Evolutionary conservation across 2,329 filamentous ascomycete genomes (phyloP).

Genomic region (Botryotinia globosa): DNA sequence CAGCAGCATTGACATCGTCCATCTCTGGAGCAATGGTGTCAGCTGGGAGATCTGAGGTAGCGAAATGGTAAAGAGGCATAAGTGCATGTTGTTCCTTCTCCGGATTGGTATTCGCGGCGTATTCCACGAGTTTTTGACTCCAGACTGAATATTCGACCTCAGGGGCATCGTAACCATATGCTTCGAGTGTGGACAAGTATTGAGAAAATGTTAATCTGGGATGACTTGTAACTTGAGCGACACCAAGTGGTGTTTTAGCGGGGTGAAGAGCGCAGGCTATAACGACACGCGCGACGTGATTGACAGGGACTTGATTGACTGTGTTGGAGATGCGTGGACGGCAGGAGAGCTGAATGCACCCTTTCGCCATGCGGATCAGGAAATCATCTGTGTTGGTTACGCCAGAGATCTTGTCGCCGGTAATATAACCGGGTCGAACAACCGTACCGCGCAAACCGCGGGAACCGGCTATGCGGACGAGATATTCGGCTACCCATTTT

Average conservation of each 20-base stretch:
- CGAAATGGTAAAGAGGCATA: constrained; percentile 70
- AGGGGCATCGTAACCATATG: constrained; percentile 70
- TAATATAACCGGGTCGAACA: constrained; percentile 80
- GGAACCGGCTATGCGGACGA: constrained; percentile 74
- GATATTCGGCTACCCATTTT: constrained; percentile 73
- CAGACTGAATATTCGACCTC: constrained; percentile 67
- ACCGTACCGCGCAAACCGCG: constrained; percentile 74
- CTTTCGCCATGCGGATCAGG: constrained; percentile 80
- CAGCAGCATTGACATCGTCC: constrained; percentile 64
- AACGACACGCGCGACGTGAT: constrained; percentile 78
- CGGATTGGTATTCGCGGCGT: constrained; percentile 45
- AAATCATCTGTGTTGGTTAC: constrained; percentile 85
- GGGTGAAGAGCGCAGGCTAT: constrained; percentile 57
- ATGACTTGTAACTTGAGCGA: constrained; percentile 77
- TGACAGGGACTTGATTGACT: constrained; percentile 85
- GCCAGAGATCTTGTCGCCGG: constrained; percentile 69
- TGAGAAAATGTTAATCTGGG: constrained; percentile 75
- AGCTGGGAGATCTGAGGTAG: constrained; percentile 62
- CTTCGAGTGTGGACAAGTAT: constrained; percentile 67
- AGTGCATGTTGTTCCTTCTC: constrained; percentile 66
- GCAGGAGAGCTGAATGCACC: constrained; percentile 73
- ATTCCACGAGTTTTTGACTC: constrained; percentile 62
- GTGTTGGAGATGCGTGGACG: constrained; percentile 80
- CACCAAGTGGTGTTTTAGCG: constrained; percentile 42
- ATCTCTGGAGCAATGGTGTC: constrained; percentile 68